Evolutionary conservation across 108 stramenopile species (phyloP), one percentile per base, ranked within the genome.

Genomic region (Craspedostauros australis): DNA sequence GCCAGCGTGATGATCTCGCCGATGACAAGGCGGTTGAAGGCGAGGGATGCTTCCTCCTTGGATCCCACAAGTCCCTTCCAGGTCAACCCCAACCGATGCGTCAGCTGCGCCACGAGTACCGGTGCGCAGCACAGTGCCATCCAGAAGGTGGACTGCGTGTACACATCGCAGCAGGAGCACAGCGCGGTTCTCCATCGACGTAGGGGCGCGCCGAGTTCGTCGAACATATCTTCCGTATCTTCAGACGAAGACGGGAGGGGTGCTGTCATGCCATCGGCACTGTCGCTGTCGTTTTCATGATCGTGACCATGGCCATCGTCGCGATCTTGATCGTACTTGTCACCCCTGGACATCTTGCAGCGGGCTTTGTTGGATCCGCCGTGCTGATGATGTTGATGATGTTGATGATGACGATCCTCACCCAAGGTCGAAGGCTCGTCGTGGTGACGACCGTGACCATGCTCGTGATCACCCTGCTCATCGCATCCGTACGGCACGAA

Each of bases 61-160:
- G 29, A 18, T 39, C 70, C 62, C 22, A 27, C 28, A 39, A 38
- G 38, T n/a, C 73, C 80, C 26, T 59, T 54, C 80, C 75, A 82
- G 18, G 60, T 79, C 43, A 83, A 44, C 20, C 50, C 29, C 22
- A 83, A 28, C 14, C 82, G 58, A n/a, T 65, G 66, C 42, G 75
- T 40, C 16, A 83, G 66, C 45, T 83, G 82, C 8, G 74, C 82
- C 30, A 75, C 46, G 9, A 77, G 38, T 2, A 83, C 57, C 3
- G 72, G 76, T 9, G 62, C 45, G 24, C 66, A 75, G 38, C 54
- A 72, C 12, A 64, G 36, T 9, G 52, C 73, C 66, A 72, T 74
- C 76, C 76, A 77, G 64, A 77, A 77, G 21, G 80, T 75, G 20
- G 80, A 59, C 53, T 77, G 80, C 23, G 78, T 79, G 19, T 69